Base-by-base conservation (phyloP, 148 eudicot genomes). In the Bassia scoparia region DNA sequence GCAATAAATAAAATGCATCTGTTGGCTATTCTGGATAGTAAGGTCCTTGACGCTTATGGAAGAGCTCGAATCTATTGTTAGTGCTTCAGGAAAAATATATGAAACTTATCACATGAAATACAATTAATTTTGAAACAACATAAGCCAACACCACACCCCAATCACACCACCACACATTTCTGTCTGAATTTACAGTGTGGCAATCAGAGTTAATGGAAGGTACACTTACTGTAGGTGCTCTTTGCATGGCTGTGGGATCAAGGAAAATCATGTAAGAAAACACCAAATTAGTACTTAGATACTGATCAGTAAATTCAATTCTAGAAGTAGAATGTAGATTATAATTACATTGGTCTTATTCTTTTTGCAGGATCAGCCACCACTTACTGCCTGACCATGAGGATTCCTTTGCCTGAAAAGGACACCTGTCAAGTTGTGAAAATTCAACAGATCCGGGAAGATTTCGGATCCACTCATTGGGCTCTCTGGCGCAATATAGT, bases 311-410 rank as follows among this genome's bases (percentile, higher is more conserved):
- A 7, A 3, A 65, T 30, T 34, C 24, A 75, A 56, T 17, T 43
- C 15, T 18, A 50, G 29, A 54, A 55, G 62, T 23, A 71, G 48
- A 27, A 15, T n/a, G n/a, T n/a, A n/a, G n/a, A n/a, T n/a, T n/a
- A n/a, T n/a, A 74, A 43, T 75, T 92, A 95, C 99, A 85, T 90
- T 95, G 24, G 92, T 60, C 73, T 92, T 92, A 85, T 92, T 91
- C 85, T 76, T 95, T 82, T 95, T 95, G 91, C 99, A 95, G 67
- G 99, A 95, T 60, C 97, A 44, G 88, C 97, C 99, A 95, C 99
- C 99, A 95, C 84, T 90, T 92, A 84, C 89, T 87, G 69, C 99
- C 99, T 31, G 97, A 95, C 99, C 99, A 84, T 95, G 97, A 95
- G 85, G 60, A 92, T 94, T 56, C 97, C 99, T 46, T 53, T 74